Base-by-base conservation (phyloP, 495 filamentous ascomycete species). In the Jackrogersella minutella region DNA sequence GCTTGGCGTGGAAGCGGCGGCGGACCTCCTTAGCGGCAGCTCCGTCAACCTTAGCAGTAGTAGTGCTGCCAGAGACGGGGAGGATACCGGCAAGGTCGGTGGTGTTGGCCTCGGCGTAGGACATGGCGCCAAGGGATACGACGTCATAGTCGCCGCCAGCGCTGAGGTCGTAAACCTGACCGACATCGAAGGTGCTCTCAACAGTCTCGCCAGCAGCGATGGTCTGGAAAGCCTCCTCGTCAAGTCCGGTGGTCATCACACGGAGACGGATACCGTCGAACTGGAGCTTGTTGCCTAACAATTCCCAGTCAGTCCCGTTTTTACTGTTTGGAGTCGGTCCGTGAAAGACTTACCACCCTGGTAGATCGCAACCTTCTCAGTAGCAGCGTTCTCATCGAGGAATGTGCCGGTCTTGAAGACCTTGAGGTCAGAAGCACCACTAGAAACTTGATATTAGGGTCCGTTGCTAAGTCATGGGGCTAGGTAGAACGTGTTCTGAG, bases 331-430 rank as follows among this genome's bases (percentile, higher is more conserved):
- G 13, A 2, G 13, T 5, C 5, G 5, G 24, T 17, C 11, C 9
- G 19, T 1, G 36, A 13, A 13, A 24, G 30, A 79, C 76, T 68
- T 79, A 84, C 85, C 74, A 51, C 81, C 76, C 52, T 81, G 77
- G 73, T 77, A 87, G 39, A 90, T 76, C 13, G 71, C 69, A 31
- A 88, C 81, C 79, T 90, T 90, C 78, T 90, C 80, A 5, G 89
- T 84, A 0, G 86, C 80, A 6, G 78, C 76, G 24, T 71, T 68
- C 52, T 62, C 71, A 56, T 89, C 86, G 16, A 86, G 74, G 76
- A 90, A 84, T 57, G 86, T 87, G 50, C 88, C 88, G 26, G 84
- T 80, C 70, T 85, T 87, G 58, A 90, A 78, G 41, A 89, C 74
- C 60, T 84, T 86, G 26, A 90, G 72, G 43, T 79, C 76, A 41